phyloP scores from a whole-genome alignment of 257 asterid species.

The Eustoma russellianum region DNA sequence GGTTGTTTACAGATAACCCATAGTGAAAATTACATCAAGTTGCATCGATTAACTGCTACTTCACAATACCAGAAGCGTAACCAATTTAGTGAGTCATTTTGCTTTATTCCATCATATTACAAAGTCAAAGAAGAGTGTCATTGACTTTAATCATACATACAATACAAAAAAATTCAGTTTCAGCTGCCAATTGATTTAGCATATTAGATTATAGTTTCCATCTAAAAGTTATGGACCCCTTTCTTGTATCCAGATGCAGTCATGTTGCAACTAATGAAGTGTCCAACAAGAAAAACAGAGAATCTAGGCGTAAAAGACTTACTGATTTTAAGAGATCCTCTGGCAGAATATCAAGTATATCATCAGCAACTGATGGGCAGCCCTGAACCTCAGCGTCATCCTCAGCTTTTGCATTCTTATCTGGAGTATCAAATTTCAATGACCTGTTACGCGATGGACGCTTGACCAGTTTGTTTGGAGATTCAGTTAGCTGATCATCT shows the following conservation, averaged over 20 bases:
- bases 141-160: no score
- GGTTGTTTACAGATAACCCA: no score
- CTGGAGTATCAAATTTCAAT: slow-evolving; percentile 64
- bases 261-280: no score
- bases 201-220: not conserved
- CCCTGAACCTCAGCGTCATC: slow-evolving; percentile 17
- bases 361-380: slow-evolving; percentile 21
- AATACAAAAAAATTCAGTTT: no score
- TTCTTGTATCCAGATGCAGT: no score
- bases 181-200: no score
- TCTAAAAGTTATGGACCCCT: not conserved
- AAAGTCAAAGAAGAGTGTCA: no score
- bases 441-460: slow-evolving; percentile 66
- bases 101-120: no score
- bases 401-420: slow-evolving; percentile 29
- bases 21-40: no score
- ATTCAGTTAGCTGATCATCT: slow-evolving; percentile 28
- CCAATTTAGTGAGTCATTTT: no score
- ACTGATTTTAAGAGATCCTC: slow-evolving; percentile 59
- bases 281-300: not conserved
- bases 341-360: slow-evolving; percentile 45
- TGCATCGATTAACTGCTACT: no score
- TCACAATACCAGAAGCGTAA: no score
- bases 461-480: slow-evolving; percentile 46
- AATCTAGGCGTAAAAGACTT: slow-evolving; percentile 11